Evolutionary conservation across 345 rosid genomes (phyloP).

Genomic region (Cardamine resedifolia): DNA sequence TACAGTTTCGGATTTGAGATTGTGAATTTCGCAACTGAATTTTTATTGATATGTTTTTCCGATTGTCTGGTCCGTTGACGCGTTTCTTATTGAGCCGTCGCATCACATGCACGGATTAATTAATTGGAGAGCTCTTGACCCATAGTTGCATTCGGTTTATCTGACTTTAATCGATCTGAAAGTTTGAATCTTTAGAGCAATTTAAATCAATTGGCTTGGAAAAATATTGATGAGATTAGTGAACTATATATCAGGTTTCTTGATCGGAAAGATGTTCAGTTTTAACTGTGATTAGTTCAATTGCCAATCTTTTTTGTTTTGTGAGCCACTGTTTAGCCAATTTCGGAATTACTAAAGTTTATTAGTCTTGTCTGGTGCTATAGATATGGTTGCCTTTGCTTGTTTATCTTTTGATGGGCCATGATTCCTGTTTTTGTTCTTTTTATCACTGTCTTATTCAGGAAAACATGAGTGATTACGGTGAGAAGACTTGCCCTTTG

Average conservation of each 20-base stretch:
- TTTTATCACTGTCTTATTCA: slow-evolving; percentile 10
- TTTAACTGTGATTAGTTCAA: not conserved
- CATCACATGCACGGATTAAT: slow-evolving; percentile 22
- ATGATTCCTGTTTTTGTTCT: not conserved
- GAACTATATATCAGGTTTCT: not conserved
- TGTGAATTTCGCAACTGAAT: not conserved
- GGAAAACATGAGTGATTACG: slow-evolving; percentile 76
- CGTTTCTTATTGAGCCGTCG: slow-evolving; percentile 20
- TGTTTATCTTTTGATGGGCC: not conserved
- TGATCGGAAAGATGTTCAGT: not conserved
- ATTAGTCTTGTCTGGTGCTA: slow-evolving; percentile 4
- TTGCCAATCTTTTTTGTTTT: not conserved
- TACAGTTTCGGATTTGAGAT: not conserved
- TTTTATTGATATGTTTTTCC: not conserved
- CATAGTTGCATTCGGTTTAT: not conserved
- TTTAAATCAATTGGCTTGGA: not conserved
- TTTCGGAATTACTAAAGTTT: not conserved
- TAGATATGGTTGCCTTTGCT: slow-evolving; percentile 8
- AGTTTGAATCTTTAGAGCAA: slow-evolving; percentile 40
- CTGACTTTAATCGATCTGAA: slow-evolving; percentile 3
- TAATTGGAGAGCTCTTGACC: not conserved
- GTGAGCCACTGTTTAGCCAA: not conserved
- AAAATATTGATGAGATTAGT: slow-evolving; percentile 3
- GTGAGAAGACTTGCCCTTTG: slow-evolving; percentile 87
- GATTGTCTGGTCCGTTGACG: slow-evolving; percentile 13